A percentile compares a stretch with the other conserved stretches of the same genome.
Conservation (phyloP, 2,329 filamentous ascomycete species). For the Elsinoe fawcettii region DNA sequence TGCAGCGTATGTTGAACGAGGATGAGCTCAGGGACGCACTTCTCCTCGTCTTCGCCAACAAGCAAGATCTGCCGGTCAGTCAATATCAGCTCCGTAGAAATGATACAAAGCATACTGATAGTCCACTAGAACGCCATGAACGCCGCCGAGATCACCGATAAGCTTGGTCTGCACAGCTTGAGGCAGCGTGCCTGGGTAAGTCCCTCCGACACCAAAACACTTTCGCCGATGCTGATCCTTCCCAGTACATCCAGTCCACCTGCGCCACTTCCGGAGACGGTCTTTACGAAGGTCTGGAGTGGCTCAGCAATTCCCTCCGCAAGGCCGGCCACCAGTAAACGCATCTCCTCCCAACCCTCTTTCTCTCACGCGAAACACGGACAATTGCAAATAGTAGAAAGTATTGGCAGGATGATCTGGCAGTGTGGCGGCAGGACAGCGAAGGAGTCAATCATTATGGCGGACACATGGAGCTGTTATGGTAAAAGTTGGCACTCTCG, state of each 20-base stretch:
- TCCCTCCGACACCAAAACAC: not conserved
- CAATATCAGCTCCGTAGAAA: not conserved
- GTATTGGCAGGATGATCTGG: not conserved
- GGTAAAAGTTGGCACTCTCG: conserved; percentile 1
- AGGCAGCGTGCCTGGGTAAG: conserved; percentile 98
- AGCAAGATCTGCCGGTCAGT: conserved; percentile 89
- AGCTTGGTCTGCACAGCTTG: conserved; percentile 98
- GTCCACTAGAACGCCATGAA: conserved; percentile 89
- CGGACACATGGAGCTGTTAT: not conserved
- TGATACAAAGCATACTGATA: conserved; percentile 5
- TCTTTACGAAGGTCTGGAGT: conserved; percentile 94
- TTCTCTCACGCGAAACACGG: conserved; percentile 12
- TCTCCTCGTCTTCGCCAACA: conserved; percentile 94
- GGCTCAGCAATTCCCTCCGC: conserved; percentile 48
- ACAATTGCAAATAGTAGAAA: conserved; percentile 13
- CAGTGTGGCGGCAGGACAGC: conserved; percentile 4
- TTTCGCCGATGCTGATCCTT: too few relatives aligned
- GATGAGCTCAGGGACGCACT: conserved; percentile 95
- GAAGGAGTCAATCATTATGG: conserved; percentile 1
- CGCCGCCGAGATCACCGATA: conserved; percentile 98
- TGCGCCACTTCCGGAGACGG: conserved; percentile 98
- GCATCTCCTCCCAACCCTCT: not conserved
- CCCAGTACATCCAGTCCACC: conserved; percentile 94
- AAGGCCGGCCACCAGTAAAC: conserved; percentile 45
- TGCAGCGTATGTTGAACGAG: conserved; percentile 96